Base-by-base conservation (phyloP, 768 basidiomycete genomes). In the Pleurotus platypus region DNA sequence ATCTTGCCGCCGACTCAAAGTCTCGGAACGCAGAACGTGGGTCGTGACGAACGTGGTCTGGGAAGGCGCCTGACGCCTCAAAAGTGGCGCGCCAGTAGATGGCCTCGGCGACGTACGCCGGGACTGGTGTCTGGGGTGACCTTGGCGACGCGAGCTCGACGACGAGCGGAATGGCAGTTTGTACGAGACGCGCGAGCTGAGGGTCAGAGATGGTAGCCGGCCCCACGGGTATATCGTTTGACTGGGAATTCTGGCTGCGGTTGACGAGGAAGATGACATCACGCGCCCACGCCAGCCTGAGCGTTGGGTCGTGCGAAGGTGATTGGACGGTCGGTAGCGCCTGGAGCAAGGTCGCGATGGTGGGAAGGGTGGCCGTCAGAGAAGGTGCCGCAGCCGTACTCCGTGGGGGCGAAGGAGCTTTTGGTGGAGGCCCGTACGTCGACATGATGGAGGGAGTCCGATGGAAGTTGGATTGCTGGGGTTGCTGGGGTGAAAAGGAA, bases 261-360 rank as follows among this genome's bases (percentile, higher is more conserved):
- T 95, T 89, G 55, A 91, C 83, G 57, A 95, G 83, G 63, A 85
- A 82, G 57, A 94, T 69, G 56, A 95, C 89, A 60, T 96, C 92
- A 49, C 90, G 78, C 13, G 84, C 83, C 93, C 94, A 98, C 24
- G 80, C 75, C 4, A 96, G 69, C 63, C 85, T 84, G 43, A 84
- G 76, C 0, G 72, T 66, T 2, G 87, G 86, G 62, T 86, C 84
- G 57, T 81, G 79, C 39, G 65, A 65, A 1, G 86, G 79, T 1
- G 76, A 70, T 54, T 87, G 84, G 20, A 89, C 71, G 11, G 79
- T 68, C 3, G 73, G 68, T 0, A 82, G 65, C 1, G 81, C 83
- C 0, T 78, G 74, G 4, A 78, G 66, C 22, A 94, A 83, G 0
- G 80, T 77, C 15, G 83, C 65, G 42, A 89, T 69, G n/a, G 81